These are phyloP conservation scores for Melanopsichium pennsylvanicum DNA, from an alignment of 1,284 basidiomycete genomes.

Conservation along the genomic window DNA sequence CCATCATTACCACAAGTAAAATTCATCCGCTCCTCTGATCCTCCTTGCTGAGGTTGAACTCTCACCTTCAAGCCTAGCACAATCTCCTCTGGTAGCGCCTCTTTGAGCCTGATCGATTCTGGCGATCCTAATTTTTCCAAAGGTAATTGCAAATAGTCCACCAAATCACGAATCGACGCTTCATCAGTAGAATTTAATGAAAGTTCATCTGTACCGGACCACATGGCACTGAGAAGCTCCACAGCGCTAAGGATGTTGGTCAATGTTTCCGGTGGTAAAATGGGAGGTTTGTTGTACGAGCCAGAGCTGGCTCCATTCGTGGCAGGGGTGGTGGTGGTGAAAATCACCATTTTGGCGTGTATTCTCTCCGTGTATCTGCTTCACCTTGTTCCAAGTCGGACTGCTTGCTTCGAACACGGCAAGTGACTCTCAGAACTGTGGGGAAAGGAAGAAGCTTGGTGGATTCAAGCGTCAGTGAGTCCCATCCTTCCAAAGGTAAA, in stretches of 20 bases:
- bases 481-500: not conserved
- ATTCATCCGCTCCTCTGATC: not conserved
- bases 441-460: no score
- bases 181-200: slow-evolving; percentile 10
- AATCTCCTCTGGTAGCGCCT: slow-evolving; percentile 17
- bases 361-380: no score
- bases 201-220: slow-evolving; percentile 39
- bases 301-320: no score
- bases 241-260: slow-evolving; percentile 14
- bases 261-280: slow-evolving; percentile 40
- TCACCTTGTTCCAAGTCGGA: no score
- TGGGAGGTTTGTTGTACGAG: not conserved
- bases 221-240: slow-evolving; percentile 51
- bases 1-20: no score
- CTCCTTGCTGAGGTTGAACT: not conserved
- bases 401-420: no score
- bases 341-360: no score
- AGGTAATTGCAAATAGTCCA: slow-evolving; percentile 32
- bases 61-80: slow-evolving; percentile 25
- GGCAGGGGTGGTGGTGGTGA: no score
- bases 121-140: slow-evolving; percentile 17
- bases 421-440: no score
- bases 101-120: slow-evolving; percentile 16
- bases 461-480: no score
- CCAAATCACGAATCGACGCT: slow-evolving; percentile 3